Evolutionary conservation across 805 yeast species (phyloP).

Genomic region (Barnettozyma vustinii): DNA sequence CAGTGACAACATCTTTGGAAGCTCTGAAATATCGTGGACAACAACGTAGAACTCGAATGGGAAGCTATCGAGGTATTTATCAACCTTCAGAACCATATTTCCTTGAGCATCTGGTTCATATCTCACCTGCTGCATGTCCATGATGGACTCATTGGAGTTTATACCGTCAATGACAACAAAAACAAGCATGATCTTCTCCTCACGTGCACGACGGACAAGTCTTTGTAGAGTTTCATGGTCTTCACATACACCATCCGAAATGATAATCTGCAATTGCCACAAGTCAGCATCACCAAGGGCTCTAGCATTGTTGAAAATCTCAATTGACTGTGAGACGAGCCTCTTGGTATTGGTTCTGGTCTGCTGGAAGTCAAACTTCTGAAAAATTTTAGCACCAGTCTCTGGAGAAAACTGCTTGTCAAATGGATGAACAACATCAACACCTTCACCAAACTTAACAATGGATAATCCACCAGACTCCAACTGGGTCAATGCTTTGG

Average conservation of each 20-base stretch:
- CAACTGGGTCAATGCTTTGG: slow-evolving; percentile 87
- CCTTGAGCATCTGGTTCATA: slow-evolving; percentile 72
- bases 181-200: slow-evolving; percentile 88
- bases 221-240: slow-evolving; percentile 81
- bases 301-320: slow-evolving; percentile 57
- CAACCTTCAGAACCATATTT: slow-evolving; percentile 65
- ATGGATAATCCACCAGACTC: slow-evolving; percentile 92
- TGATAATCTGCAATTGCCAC: slow-evolving; percentile 90
- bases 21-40: slow-evolving; percentile 79
- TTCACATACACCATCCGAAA: slow-evolving; percentile 97
- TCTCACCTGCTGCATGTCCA: slow-evolving; percentile 91
- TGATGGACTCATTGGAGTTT: slow-evolving; percentile 73
- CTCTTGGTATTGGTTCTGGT: slow-evolving; percentile 77
- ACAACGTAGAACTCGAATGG: slow-evolving; percentile 97
- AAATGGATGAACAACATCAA: slow-evolving; percentile 84
- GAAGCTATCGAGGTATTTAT: slow-evolving; percentile 83
- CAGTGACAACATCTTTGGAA: slow-evolving; percentile 86
- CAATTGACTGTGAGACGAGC: slow-evolving; percentile 66
- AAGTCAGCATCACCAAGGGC: slow-evolving; percentile 50
- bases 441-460: slow-evolving; percentile 82
- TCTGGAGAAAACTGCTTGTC: slow-evolving; percentile 79
- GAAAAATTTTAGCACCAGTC: slow-evolving; percentile 78
- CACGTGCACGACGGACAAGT: slow-evolving; percentile 87
- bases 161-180: slow-evolving; percentile 93
- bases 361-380: slow-evolving; percentile 87